Base-by-base conservation (phyloP, 2,329 filamentous ascomycete genomes). In the Myriosclerotinia duriaeana region DNA sequence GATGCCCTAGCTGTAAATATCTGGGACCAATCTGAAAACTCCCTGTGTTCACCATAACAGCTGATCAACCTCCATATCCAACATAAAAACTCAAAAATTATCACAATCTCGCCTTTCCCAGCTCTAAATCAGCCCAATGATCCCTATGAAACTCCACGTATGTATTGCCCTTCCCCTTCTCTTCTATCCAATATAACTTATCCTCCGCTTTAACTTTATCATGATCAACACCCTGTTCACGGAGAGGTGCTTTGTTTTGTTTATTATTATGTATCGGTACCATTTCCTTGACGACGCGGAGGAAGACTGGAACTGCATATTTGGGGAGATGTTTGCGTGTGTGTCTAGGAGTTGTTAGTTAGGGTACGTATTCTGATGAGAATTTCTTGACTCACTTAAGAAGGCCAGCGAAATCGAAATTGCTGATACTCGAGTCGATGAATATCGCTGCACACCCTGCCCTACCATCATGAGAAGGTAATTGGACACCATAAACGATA, bases 281-380 rank as follows among this genome's bases (percentile, higher is more conserved):
- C 66, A 83, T 81, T 46, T 79, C 79, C 53, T 82, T 78, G 30
- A 90, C 82, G 22, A 91, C 77, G 0, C 90, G 81, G 53, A 93
- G 72, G 78, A 93, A 93, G 2, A 92, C 78, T 0, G 91, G 91
- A 1, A 93, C 89, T 0, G 90, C 91, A 73, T 93, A 93, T 69
- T 83, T 84, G 0, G 91, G 90, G 30, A 93, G 79, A 61, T 85
- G 81, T 17, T 81, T 80, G 8, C 84, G 82, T 2, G 83, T 81
- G 73, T 89, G 83, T 68, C 80, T 81, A 58, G 20, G 7, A 14
- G 9, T 26, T 20, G 38, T 70, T 52, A 67, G 61, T 52, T 40
- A n/a, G 53, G 26, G 14, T 14, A 22, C 11, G 20, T 5, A 36
- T 26, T 7, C 7, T 7, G 4, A 34, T 26, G 36, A 12, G 9